Base-by-base conservation (phyloP, 768 basidiomycete species). In the Mycena floridula region DNA sequence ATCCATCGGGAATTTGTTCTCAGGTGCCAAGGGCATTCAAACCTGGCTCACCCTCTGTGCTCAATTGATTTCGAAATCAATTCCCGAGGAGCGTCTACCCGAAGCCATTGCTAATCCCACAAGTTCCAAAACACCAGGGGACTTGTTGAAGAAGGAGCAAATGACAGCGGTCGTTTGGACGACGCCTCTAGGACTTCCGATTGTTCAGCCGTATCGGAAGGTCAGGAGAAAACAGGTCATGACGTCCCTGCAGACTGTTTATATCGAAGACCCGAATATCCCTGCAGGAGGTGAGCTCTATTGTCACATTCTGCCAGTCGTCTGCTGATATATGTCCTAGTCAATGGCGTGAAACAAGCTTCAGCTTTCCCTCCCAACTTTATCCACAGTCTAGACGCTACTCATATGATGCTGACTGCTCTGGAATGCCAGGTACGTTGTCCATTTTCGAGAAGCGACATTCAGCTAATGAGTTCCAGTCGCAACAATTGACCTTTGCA, bases 291-390 rank as follows among this genome's bases (percentile, higher is more conserved):
- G 82, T 81, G 43, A 9, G 66, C 49, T 27, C 13, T 24, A 3
- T 35, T 37, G 32, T 40, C 41, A 40, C 21, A 43, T 25, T 12
- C 15, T 44, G 13, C 18, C 32, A 18, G 16, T 9, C 7, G 15
- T 35, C 32, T 15, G 4, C n/a, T 39, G 4, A 39, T 16, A 39
- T 15, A 20, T 39, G 3, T 46, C 23, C 4, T 46, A 77, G 93
- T 97, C 37, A 89, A 90, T 53, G 62, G 87, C 1, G 50, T 70
- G 46, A 96, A 96, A 62, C 95, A 99, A 61, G 89, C 92, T 0
- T 81, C 91, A 13, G 96, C 96, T 1, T 98, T 99, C 81, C 95
- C 96, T 4, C 96, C 96, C 39, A 99, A 99, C 68, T 98, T 95
- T 57, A 91, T 99, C 42, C 96, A 99, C 60, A 90, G 88, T 57